Percentiles rank a stretch among this genome's conserved stretches.
Evolutionary conservation across 148 eudicot species (phyloP).

Genomic region (Arbutus unedo): DNA sequence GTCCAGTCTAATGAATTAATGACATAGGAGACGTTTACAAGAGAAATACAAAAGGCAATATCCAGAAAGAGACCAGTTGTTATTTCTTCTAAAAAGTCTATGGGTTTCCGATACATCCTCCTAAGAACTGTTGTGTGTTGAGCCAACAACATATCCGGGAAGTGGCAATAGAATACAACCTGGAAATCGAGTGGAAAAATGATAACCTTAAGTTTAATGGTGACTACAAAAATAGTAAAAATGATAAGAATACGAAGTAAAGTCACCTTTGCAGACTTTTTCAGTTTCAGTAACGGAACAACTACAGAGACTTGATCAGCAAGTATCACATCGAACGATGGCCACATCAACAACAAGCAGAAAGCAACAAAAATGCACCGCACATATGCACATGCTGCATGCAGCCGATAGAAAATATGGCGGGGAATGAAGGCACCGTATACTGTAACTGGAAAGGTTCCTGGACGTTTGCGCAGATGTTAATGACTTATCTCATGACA

Average conservation of each 20-base stretch:
- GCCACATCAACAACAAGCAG: constrained; percentile 73
- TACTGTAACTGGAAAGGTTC: constrained; percentile 75
- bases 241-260: neutral
- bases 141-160: constrained; percentile 92
- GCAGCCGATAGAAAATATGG: constrained; percentile 77
- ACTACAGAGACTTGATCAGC: constrained; percentile 93
- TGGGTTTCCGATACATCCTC: constrained; percentile 83
- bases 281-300: constrained; percentile 68
- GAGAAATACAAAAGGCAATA: constrained; percentile 18
- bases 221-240: neutral
- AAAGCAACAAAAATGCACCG: constrained; percentile 87
- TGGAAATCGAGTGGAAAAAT: constrained; percentile 24
- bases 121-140: constrained; percentile 72
- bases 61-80: constrained; percentile 59
- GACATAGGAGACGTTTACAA: neutral
- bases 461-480: constrained; percentile 32
- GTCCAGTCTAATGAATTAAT: neutral
- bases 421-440: constrained; percentile 89
- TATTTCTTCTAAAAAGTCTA: constrained; percentile 78
- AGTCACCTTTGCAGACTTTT: constrained; percentile 64
- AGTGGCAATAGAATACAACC: constrained; percentile 96
- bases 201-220: neutral
- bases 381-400: constrained; percentile 93
- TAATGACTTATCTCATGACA: neutral
- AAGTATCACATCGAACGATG: constrained; percentile 76